These are phyloP conservation scores for Fusarium nurragi DNA, from an alignment of 2,329 filamentous ascomycete genomes.

Conservation along the genomic window DNA sequence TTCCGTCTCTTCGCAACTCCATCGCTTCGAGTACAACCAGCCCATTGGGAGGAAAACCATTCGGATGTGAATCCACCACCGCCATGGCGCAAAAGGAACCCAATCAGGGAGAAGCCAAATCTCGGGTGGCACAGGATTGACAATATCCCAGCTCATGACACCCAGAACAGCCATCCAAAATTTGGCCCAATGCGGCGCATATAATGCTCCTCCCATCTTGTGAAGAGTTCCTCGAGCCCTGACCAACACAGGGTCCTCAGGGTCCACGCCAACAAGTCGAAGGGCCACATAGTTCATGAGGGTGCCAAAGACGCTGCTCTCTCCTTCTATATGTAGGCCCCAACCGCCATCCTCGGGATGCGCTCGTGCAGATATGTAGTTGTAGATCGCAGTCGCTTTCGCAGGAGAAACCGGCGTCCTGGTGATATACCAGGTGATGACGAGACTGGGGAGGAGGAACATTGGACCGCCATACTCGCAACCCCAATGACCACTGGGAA, in stretches of 20 bases:
- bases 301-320: conserved; percentile 91
- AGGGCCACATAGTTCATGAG: conserved; percentile 86
- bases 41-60: conserved; percentile 94
- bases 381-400: conserved; percentile 87
- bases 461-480: conserved; percentile 98
- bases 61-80: conserved; percentile 99
- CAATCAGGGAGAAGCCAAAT: conserved; percentile 93
- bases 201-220: conserved; percentile 83
- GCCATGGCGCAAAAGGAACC: conserved; percentile 88
- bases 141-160: conserved; percentile 86
- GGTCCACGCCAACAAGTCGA: conserved; percentile 81
- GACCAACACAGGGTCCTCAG: conserved; percentile 85
- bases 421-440: conserved; percentile 89
- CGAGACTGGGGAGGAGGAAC: conserved; percentile 88
- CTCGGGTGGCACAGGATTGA: conserved; percentile 94
- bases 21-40: conserved; percentile 86
- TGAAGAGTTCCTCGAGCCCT: conserved; percentile 86
- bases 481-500: conserved; percentile 90
- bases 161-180: conserved; percentile 91
- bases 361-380: conserved; percentile 88
- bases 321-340: conserved; percentile 94
- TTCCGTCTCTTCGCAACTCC: conserved; percentile 78
- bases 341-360: conserved; percentile 92
- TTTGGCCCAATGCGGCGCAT: conserved; percentile 95
- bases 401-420: conserved; percentile 84